phyloP scores from a whole-genome alignment of 139 green algal species.

The Coccomyxa sp. region DNA sequence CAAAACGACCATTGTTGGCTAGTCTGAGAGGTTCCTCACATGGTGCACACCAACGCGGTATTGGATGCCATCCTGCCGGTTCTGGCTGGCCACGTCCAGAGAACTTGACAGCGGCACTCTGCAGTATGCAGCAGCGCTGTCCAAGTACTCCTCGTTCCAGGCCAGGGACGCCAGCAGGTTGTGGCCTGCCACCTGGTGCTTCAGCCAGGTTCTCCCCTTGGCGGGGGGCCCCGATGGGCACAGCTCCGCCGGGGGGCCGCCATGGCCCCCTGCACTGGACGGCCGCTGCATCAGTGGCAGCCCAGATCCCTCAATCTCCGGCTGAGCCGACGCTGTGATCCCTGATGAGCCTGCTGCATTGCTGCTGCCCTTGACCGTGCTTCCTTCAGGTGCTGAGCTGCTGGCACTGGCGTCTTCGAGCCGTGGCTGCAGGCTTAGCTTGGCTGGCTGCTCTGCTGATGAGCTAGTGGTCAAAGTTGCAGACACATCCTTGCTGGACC shows the following conservation, averaged over 20 bases:
- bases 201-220: conserved; percentile 13
- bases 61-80: conserved; percentile 50
- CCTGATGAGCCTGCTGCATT: background rate
- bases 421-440: no score
- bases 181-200: conserved; percentile 17
- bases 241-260: background rate
- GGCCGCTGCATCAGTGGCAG: background rate
- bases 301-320: background rate
- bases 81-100: conserved; percentile 35
- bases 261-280: background rate
- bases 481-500: no score
- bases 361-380: no score
- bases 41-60: conserved; percentile 54
- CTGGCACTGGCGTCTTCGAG: no score
- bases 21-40: conserved; percentile 6
- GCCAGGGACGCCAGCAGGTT: conserved; percentile 23
- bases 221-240: background rate
- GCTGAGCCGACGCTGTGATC: background rate
- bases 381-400: no score
- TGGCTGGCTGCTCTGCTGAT: no score
- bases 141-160: conserved; percentile 34
- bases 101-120: conserved; percentile 32
- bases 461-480: no score
- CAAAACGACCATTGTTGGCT: no score
- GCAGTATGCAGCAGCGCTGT: conserved; percentile 27